Evolutionary conservation across 2,329 filamentous ascomycete species (phyloP).

Genomic region (Orbilia brochopaga): DNA sequence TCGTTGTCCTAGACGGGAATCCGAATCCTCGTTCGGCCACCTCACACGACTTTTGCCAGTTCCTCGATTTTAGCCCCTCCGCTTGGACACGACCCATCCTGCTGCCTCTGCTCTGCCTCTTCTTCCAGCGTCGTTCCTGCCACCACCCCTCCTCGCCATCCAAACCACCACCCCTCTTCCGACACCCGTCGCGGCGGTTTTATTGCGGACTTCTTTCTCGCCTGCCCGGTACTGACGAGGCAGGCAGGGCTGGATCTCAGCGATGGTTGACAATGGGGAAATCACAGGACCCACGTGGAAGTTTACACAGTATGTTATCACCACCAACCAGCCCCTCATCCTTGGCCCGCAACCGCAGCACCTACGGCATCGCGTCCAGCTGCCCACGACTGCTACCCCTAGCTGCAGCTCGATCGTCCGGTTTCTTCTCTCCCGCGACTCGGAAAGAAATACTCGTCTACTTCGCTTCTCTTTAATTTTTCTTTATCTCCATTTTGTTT

Average conservation of each 20-base stretch:
- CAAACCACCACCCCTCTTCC: slow-evolving; percentile 38
- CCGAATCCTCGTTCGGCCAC: slow-evolving; percentile 33
- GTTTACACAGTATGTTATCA: slow-evolving; percentile 89
- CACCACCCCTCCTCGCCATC: slow-evolving; percentile 26
- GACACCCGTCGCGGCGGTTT: slow-evolving; percentile 27
- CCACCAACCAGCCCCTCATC: slow-evolving; percentile 39
- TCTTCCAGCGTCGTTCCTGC: slow-evolving; percentile 31
- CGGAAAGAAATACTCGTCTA: not conserved
- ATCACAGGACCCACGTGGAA: slow-evolving; percentile 97
- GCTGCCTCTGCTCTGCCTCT: slow-evolving; percentile 46
- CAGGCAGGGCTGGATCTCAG: slow-evolving; percentile 53
- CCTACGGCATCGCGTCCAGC: not conserved
- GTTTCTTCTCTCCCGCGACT: not conserved
- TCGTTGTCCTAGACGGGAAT: slow-evolving; percentile 4
- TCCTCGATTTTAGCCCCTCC: slow-evolving; percentile 20
- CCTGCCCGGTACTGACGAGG: slow-evolving; percentile 39
- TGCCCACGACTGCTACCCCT: no score
- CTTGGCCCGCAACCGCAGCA: slow-evolving; percentile 15
- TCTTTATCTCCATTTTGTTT: slow-evolving; percentile 33
- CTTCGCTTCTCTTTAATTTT: slow-evolving; percentile 45
- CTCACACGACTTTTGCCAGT: slow-evolving; percentile 46
- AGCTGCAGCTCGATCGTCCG: not conserved
- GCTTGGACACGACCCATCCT: slow-evolving; percentile 47
- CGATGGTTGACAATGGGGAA: slow-evolving; percentile 89
- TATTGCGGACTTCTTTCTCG: slow-evolving; percentile 23